Base-by-base conservation (phyloP, 345 rosid genomes). In the Triadica sebifera region DNA sequence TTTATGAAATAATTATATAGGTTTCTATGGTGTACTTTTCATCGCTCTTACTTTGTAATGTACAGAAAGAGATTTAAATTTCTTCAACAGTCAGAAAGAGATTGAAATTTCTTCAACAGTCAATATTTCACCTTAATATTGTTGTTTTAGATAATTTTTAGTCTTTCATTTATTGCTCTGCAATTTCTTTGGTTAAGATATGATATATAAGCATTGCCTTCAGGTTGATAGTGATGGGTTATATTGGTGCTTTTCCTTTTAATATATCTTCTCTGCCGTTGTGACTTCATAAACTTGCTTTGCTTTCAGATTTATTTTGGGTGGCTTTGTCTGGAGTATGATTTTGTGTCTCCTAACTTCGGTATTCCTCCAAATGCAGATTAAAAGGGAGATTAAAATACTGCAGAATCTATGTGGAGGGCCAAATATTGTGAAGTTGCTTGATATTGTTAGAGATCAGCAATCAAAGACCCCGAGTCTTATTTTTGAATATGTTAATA, bases 391-490 rank as follows among this genome's bases (percentile, higher is more conserved):
- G 89, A 93, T 95, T 67, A 93, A 95, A 80, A 95, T 93, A 82
- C 80, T 95, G 78, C 96, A 95, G 88, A 95, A 93, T 84, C 99
- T 95, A 16, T 93, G 96, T 57, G 99, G 98, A 50, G 99, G 99
- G 62, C 99, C 98, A 9, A 92, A 94, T 86, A 86, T 92, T 77
- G 89, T 94, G 75, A 89, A 89, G 85, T 74, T 94, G 85, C 97
- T 92, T 29, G 98, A 94, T 83, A 94, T 94, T 81, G 98, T 94
- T 73, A 88, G 98, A 79, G 98, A 94, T 87, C 97, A 90, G 86
- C 96, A 94, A 75, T 93, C 96, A 0, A 91, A 90, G 86, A 93
- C 98, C 12, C 98, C 97, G 0, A 94, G 98, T 82, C 90, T 94
- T 61, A 86, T 94, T 55, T 94, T 94, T 86, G 98, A 94, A 82